phyloP scores from a whole-genome alignment of 1,139 yeast species.

The Saccharomycopsis hybrid region DNA sequence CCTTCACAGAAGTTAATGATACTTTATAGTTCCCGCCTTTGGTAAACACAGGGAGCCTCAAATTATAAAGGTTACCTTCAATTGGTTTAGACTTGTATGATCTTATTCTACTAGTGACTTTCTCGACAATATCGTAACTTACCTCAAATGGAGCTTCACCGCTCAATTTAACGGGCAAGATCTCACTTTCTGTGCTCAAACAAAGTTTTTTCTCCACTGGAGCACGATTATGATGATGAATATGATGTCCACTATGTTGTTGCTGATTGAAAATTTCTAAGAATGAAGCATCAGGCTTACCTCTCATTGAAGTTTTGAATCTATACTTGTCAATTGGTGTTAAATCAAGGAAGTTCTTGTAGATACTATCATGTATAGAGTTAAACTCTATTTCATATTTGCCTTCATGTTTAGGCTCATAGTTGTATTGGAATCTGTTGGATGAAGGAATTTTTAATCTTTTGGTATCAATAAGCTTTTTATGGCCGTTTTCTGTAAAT shows the following conservation, averaged over 20 bases:
- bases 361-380: constrained; percentile 49
- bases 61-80: constrained; percentile 31
- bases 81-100: constrained; percentile 41
- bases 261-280: constrained; percentile 27
- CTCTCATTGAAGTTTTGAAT: constrained; percentile 37
- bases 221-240: not conserved
- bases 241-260: not conserved
- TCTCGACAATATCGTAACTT: constrained; percentile 57
- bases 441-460: constrained; percentile 31
- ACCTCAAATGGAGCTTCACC: constrained; percentile 79
- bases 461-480: constrained; percentile 32
- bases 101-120: constrained; percentile 39
- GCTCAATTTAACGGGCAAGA: constrained; percentile 34
- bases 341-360: constrained; percentile 34
- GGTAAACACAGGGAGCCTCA: constrained; percentile 48
- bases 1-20: constrained; percentile 57
- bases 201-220: constrained; percentile 32
- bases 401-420: constrained; percentile 79
- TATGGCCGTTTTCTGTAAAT: constrained; percentile 33
- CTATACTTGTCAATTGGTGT: constrained; percentile 29
- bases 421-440: constrained; percentile 50
- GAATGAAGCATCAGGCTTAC: constrained; percentile 36
- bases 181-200: constrained; percentile 36
- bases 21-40: constrained; percentile 69
- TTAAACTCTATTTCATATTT: constrained; percentile 67